Conservation (phyloP, 768 basidiomycete genomes). For the Chiua virens region DNA sequence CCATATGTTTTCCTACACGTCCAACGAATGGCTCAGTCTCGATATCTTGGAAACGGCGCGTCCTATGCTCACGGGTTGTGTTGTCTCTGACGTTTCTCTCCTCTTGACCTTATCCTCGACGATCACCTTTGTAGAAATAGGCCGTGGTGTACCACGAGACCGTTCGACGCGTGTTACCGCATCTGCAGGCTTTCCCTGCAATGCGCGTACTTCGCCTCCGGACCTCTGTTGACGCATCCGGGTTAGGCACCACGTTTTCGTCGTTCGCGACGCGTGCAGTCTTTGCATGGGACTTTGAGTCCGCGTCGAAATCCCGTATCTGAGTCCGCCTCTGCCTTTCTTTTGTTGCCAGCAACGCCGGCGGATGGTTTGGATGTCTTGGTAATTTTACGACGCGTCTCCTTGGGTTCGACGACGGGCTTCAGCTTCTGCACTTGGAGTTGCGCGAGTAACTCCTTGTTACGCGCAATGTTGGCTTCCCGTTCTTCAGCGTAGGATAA, state of each 20-base stretch:
- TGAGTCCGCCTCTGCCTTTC: conserved; percentile 33
- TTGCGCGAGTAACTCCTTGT: conserved; percentile 40
- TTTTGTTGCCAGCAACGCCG: conserved; percentile 35
- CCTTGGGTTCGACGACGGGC: conserved; percentile 49
- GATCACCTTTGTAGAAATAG: conserved; percentile 40
- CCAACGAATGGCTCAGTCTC: conserved; percentile 13
- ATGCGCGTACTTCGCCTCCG: conserved; percentile 70
- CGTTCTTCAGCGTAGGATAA: conserved; percentile 36
- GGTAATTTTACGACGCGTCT: conserved; percentile 27
- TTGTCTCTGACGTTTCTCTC: conserved; percentile 31
- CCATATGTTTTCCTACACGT: conserved; percentile 71
- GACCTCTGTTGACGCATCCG: conserved; percentile 12
- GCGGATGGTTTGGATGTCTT: background rate
- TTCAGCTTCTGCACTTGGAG: conserved; percentile 43
- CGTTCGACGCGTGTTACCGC: conserved; percentile 42
- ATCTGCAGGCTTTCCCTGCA: conserved; percentile 55
- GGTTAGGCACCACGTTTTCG: conserved; percentile 15
- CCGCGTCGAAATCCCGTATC: conserved; percentile 30
- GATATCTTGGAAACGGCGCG: conserved; percentile 10
- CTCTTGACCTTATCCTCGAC: conserved; percentile 35
- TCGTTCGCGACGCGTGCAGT: conserved; percentile 14
- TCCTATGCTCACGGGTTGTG: conserved; percentile 31
- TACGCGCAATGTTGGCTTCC: conserved; percentile 39
- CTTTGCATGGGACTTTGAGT: conserved; percentile 30
- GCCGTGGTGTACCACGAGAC: conserved; percentile 32